Base-by-base conservation (phyloP, 352 stramenopile genomes). In the Phytopythium mirpurense region DNA sequence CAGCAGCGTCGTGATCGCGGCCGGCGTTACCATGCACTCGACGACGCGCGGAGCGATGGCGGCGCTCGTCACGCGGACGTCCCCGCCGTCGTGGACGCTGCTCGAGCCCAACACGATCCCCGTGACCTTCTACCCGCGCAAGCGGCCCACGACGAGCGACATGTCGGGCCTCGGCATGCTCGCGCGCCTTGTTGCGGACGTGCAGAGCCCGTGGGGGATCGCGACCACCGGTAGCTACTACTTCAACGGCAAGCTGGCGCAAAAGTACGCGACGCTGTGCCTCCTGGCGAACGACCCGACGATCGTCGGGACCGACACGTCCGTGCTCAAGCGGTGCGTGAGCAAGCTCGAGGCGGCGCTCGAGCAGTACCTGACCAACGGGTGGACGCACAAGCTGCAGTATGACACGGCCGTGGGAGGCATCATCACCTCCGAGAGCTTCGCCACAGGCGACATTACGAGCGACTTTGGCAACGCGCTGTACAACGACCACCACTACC, bases 401-500 rank as follows among this genome's bases (percentile, higher is more conserved):
- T 88, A 88, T 63, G 81, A 92, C 56, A 46, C 50, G 5, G 46
- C 87, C 40, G 75, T 71, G 43, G 72, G 77, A 14, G 78, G 81
- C 44, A 61, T 92, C 51, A 77, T 90, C 43, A 86, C 68, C 56
- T 82, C 72, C 1, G 60, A 88, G 49, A 70, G 78, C 14, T 91
- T 87, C 52, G 50, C 54, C 3, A 72, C 63, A 36, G 56, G 63
- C 2, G 71, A 88, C 45, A 56, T 75, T 51, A 82, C 78, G 46
- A 74, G 72, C 27, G 77, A 88, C 59, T 90, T 86, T 51, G 80
- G 80, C 54, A 89, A 86, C 64, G 77, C 74, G 9, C 63, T 87
- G 23, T 87, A 87, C 72, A 89, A 89, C 29, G 78, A 89, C 59
- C 78, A 89, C 56, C 78, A 89, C 60, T 89, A 78, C 47, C 75